Conservation (phyloP, 768 basidiomycete species). For the Collybia sordida region DNA sequence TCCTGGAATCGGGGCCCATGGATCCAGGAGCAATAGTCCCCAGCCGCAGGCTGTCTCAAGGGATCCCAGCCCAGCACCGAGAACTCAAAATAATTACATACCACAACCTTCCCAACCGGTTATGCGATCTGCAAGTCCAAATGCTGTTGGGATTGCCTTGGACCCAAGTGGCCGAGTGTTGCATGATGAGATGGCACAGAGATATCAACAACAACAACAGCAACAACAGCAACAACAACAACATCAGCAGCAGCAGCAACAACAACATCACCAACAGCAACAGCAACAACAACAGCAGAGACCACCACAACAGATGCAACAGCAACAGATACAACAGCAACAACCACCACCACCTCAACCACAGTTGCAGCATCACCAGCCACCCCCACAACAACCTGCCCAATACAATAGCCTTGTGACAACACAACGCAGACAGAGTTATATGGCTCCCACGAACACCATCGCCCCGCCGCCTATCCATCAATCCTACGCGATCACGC, state of each 20-base stretch:
- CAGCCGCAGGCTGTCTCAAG: slow-evolving; percentile 60
- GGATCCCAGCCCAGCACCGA: slow-evolving; percentile 52
- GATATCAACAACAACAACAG: slow-evolving; percentile 45
- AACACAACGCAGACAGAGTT: slow-evolving; percentile 33
- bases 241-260: slow-evolving; percentile 21
- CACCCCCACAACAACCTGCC: slow-evolving; percentile 14
- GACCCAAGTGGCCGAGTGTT: slow-evolving; percentile 80
- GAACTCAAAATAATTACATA: slow-evolving; percentile 37
- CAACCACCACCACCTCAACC: slow-evolving; percentile 28
- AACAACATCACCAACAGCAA: slow-evolving; percentile 22
- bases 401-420: slow-evolving; percentile 13
- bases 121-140: slow-evolving; percentile 68
- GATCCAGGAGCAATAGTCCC: slow-evolving; percentile 58
- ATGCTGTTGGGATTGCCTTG: slow-evolving; percentile 78
- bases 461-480: slow-evolving; percentile 33
- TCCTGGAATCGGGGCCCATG: slow-evolving; percentile 81
- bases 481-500: slow-evolving; percentile 34
- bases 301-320: slow-evolving; percentile 17
- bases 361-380: slow-evolving; percentile 26
- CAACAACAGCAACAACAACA: slow-evolving; percentile 30
- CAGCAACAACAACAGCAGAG: slow-evolving; percentile 26
- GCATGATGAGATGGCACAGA: slow-evolving; percentile 75
- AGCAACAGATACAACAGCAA: slow-evolving; percentile 21
- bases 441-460: slow-evolving; percentile 24
- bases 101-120: slow-evolving; percentile 35